Base-by-base conservation (phyloP, 495 filamentous ascomycete species). In the Ramalina intermedia region DNA sequence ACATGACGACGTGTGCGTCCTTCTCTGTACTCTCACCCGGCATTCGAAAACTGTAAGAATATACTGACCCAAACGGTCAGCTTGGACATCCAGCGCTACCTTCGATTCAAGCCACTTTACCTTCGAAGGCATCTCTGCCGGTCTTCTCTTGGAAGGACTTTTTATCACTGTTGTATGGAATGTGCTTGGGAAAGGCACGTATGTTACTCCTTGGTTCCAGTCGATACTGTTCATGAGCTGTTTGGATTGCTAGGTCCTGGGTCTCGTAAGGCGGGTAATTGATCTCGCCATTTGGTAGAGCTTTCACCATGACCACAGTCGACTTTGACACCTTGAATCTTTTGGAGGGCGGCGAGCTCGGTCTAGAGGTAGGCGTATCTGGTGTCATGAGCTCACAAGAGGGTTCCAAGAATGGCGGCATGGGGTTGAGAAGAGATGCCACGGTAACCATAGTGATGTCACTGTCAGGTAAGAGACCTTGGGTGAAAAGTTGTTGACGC, bases 111-210 rank as follows among this genome's bases (percentile, higher is more conserved):
- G 9, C 41, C 26, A 51, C 63, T 58, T 24, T 74, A 94, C 91
- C 85, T 72, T 96, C 82, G 58, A 98, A 88, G 47, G 79, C 80
- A 54, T 89, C 84, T 48, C 88, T 72, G 6, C 86, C 86, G 9
- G 90, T 96, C 65, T 80, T 87, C 57, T 81, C 75, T 46, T 79
- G 74, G 53, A 98, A 91, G 17, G 74, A 68, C 66, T 90, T 93
- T 71, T 96, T 98, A 51, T 85, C 82, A 57, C 89, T 94, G 46
- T 82, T 84, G 64, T 96, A 98, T 0, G 91, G 91, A 48, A 96
- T 95, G 46, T 84, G 85, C 40, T 80, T 76, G 46, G 73, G 75
- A 54, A 71, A 87, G 2, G 80, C 66, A 37, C 64, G 68, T 54
- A 98, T 88, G 12, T 75, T 63, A 18, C 82, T 80, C 54, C 81